Evolutionary conservation across 2,329 filamentous ascomycete genomes (phyloP).

Genomic region (Nothopassalora personata): DNA sequence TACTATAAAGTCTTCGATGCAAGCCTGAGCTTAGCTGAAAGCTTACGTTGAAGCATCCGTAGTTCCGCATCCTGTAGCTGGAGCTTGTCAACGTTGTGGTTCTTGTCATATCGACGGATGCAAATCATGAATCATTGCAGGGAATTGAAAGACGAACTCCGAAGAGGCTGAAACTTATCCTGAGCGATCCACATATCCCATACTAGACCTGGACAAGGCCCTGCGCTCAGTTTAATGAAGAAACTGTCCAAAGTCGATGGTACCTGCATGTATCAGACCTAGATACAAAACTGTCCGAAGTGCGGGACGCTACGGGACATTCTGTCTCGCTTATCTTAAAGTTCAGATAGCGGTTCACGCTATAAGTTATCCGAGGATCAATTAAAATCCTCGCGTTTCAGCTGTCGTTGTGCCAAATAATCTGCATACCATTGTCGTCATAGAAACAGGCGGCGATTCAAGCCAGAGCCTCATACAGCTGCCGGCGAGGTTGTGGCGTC

Average conservation of each 20-base stretch:
- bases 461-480: too few relatives aligned
- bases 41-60: not conserved
- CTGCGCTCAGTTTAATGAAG: not conserved
- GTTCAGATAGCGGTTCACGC: not conserved
- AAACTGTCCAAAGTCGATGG: not conserved
- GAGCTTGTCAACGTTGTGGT: not conserved
- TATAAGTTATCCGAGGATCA: too few relatives aligned
- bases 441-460: too few relatives aligned
- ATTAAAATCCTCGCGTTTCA: not conserved
- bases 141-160: not conserved
- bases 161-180: not conserved
- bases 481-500: not conserved
- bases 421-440: not conserved
- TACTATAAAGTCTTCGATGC: not conserved
- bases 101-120: not conserved
- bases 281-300: not conserved
- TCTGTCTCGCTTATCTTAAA: not conserved
- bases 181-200: too few relatives aligned
- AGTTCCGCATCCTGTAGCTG: not conserved
- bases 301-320: not conserved
- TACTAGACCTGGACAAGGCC: not conserved
- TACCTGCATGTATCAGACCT: not conserved
- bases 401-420: not conserved
- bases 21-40: not conserved
- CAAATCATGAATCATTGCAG: not conserved